Conservation (phyloP, 164 flowering plant species). For the Hamamelis virginiana region DNA sequence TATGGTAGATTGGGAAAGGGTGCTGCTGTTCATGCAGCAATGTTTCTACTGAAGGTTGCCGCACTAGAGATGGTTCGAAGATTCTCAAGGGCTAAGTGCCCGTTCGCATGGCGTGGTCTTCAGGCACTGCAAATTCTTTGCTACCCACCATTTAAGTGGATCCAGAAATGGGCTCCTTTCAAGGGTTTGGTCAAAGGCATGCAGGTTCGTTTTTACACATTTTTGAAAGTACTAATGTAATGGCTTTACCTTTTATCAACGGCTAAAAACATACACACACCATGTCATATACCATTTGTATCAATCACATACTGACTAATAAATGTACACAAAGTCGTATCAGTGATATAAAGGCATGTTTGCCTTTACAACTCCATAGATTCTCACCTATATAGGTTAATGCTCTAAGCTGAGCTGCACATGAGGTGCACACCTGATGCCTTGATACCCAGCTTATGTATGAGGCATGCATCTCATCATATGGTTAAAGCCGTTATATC, state of each 20-base stretch:
- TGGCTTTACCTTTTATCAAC: background rate
- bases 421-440: no score
- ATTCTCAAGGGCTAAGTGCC: constrained; percentile 71
- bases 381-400: no score
- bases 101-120: constrained; percentile 65
- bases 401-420: no score
- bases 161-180: constrained; percentile 76
- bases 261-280: background rate
- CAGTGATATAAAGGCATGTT: no score
- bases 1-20: constrained; percentile 18
- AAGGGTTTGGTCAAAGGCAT: constrained; percentile 51
- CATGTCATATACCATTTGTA: no score
- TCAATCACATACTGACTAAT: no score
- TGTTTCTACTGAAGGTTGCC: constrained; percentile 66
- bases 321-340: no score
- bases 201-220: constrained; percentile 53
- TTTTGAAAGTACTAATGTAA: background rate
- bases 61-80: constrained; percentile 73
- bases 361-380: no score
- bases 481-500: no score
- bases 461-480: no score
- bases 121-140: constrained; percentile 77
- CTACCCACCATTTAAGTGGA: constrained; percentile 85
- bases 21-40: constrained; percentile 38
- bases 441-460: no score